phyloP scores from a whole-genome alignment of 2,329 filamentous ascomycete genomes.

The Exserohilum turcica region DNA sequence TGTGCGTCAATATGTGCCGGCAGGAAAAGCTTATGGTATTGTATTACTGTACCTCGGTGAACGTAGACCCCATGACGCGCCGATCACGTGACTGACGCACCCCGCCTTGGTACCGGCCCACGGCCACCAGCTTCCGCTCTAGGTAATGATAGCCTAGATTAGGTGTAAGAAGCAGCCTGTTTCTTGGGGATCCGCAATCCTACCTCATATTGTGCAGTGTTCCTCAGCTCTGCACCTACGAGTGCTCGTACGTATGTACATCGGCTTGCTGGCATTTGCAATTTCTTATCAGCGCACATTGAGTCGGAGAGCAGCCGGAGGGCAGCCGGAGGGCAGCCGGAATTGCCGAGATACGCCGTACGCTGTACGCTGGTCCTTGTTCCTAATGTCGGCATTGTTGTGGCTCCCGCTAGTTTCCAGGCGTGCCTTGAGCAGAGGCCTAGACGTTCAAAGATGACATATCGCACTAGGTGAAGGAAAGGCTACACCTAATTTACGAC shows the following conservation, averaged over 20 bases:
- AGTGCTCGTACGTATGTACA: neutral
- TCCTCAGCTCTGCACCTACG: neutral
- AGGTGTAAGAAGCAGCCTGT: neutral
- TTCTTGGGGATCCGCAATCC: neutral
- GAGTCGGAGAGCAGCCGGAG: neutral
- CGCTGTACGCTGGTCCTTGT: conserved; percentile 3
- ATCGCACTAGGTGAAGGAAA: neutral
- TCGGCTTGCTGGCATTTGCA: neutral
- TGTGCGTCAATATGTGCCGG: too few species aligned
- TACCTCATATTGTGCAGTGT: neutral
- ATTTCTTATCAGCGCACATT: neutral
- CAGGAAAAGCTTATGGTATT: neutral
- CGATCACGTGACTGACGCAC: conserved; percentile 3
- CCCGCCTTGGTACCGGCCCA: conserved; percentile 2
- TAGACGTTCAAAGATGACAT: neutral
- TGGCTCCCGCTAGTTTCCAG: neutral
- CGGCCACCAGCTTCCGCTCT: neutral
- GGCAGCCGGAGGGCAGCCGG: neutral
- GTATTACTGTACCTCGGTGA: neutral
- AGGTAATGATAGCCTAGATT: too few species aligned
- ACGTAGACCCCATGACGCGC: neutral
- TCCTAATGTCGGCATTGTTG: conserved; percentile 5
- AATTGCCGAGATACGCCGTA: conserved; percentile 14
- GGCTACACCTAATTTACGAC: neutral
- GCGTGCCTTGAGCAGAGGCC: conserved; percentile 2